Evolutionary conservation across 345 rosid species (phyloP), one percentile per base, ranked within the genome.

Genomic region (Pistacia vera): DNA sequence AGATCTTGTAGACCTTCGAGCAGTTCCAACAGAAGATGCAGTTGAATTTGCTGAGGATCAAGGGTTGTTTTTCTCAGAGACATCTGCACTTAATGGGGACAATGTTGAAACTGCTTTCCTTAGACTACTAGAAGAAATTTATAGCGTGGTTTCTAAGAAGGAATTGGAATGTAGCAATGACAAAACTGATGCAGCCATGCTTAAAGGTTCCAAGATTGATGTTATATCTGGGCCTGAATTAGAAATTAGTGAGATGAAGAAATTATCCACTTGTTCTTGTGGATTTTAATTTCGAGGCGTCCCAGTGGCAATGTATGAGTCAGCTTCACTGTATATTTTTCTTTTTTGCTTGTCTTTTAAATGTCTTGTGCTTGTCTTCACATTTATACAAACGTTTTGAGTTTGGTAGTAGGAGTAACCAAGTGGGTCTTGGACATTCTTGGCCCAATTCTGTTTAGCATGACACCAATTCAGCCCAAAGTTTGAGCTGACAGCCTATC

Each of bases 41-140:
- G 85, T 91, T 63, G 98, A 90, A 79, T 88, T 93, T 55, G 98
- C 98, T 1, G 90, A 90, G 83, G 91, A 89, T 0, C 97, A 93
- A 66, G 84, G 90, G 66, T 86, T 93, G 0, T 91, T 86, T 66
- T 91, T 91, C 88, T 90, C 92, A 1, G 98, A 93, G 84, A 86
- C 95, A 5, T 93, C 98, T 4, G 98, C 98, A 8, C 81, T 89
- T 11, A 93, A 77, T 52, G 98, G 97, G 7, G 95, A 88, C 69
- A 91, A 91, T 63, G 93, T 93, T 36, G 97, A 93, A 73, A 77
- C 57, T 9, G 97, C 98, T 2, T 93, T 93, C 74, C 82, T 88
- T 77, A 87, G 83, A 78, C 20, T 93, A 60, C 86, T 93, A 1
- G 88, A 91, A 54, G 92, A 91, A 72, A 88, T 91, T 48, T 79